Conservation (phyloP, 2,329 filamentous ascomycete species). For the Sporothrix sp. region DNA sequence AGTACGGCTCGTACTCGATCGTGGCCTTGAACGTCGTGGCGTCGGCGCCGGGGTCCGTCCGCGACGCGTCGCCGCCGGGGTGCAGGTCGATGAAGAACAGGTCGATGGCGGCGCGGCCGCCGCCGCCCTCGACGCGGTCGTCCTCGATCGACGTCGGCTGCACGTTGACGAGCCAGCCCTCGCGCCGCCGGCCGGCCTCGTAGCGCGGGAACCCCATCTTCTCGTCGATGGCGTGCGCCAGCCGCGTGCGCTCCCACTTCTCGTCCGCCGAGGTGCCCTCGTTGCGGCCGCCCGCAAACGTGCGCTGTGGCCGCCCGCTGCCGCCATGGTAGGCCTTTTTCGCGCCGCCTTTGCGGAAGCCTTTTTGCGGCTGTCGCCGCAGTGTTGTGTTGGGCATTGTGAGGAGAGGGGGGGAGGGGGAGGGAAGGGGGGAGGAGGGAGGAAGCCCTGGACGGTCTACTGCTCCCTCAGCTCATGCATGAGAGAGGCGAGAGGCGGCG, state of each 20-base stretch:
- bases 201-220: conserved; percentile 88
- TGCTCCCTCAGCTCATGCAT: conserved; percentile 3
- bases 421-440: neutral
- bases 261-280: conserved; percentile 90
- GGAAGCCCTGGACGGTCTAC: neutral
- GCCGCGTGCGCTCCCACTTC: conserved; percentile 73
- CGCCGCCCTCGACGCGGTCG: conserved; percentile 70
- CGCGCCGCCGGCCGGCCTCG: conserved; percentile 71
- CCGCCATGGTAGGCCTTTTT: conserved; percentile 64
- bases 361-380: conserved; percentile 49
- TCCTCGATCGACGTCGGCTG: conserved; percentile 84
- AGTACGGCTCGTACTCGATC: conserved; percentile 93
- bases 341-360: conserved; percentile 53
- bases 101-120: conserved; percentile 82
- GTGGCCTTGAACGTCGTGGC: conserved; percentile 90
- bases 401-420: neutral
- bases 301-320: conserved; percentile 47
- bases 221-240: conserved; percentile 88
- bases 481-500: neutral
- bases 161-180: conserved; percentile 91
- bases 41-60: conserved; percentile 59
- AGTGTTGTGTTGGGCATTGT: conserved; percentile 51
- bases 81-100: conserved; percentile 95
- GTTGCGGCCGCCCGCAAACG: conserved; percentile 64
- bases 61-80: conserved; percentile 82